Evolutionary conservation across 179 eudicot species (phyloP).

Genomic region (Drosera spatulata): DNA sequence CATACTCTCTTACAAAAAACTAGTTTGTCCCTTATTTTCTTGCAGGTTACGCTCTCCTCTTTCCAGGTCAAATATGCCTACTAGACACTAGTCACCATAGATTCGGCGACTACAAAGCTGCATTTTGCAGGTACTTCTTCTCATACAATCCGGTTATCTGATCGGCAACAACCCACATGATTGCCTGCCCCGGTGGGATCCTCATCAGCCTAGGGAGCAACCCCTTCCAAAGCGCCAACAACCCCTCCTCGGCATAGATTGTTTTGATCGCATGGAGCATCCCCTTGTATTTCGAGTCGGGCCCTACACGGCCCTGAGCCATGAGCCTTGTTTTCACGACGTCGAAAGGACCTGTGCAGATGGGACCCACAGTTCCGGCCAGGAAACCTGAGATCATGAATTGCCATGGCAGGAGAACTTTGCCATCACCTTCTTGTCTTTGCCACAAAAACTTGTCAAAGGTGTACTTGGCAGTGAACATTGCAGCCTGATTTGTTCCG

Average conservation of each 20-base stretch:
- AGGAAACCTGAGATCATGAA: conserved; percentile 98
- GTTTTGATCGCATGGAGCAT: conserved; percentile 78
- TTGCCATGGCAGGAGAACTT: conserved; percentile 81
- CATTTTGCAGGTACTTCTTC: conserved; percentile 36
- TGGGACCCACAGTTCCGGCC: conserved; percentile 91
- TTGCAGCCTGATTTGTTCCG: conserved; percentile 95
- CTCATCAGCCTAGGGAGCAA: conserved; percentile 87
- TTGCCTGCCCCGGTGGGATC: conserved; percentile 98
- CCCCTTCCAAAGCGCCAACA: conserved; percentile 82
- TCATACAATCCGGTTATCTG: conserved; percentile 85
- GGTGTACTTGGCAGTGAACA: conserved; percentile 83
- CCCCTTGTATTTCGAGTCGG: conserved; percentile 65
- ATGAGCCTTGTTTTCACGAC: conserved; percentile 93
- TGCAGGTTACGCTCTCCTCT: too few species aligned
- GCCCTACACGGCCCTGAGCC: conserved; percentile 71
- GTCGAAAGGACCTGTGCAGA: conserved; percentile 94
- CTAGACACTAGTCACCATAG: too few species aligned
- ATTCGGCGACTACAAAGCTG: not conserved
- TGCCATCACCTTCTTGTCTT: conserved; percentile 88
- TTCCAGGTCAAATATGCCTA: too few species aligned
- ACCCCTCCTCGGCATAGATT: conserved; percentile 76
- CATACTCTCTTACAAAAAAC: too few species aligned
- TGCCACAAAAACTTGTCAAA: conserved; percentile 71
- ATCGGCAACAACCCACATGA: conserved; percentile 97
- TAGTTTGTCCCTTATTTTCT: too few species aligned